Evolutionary conservation across 2,329 filamentous ascomycete genomes (phyloP).

Genomic region (Rachicladosporium sp.): DNA sequence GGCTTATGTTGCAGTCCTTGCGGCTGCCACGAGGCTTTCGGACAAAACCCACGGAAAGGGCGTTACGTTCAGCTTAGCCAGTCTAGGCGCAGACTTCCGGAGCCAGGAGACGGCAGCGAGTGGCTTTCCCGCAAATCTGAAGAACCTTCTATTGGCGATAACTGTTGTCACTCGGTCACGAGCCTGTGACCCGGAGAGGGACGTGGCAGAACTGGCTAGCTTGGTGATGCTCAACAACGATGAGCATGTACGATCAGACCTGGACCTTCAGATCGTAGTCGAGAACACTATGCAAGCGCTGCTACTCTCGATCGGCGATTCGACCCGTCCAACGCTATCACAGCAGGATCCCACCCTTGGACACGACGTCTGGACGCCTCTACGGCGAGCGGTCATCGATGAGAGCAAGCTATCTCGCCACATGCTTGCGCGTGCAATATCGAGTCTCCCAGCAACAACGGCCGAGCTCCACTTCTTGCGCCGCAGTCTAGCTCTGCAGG

Average conservation of each 20-base stretch:
- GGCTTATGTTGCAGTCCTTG: conserved; percentile 21
- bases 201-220: conserved; percentile 8
- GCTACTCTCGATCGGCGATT: conserved; percentile 1
- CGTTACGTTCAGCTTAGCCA: too few species aligned
- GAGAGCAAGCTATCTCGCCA: conserved; percentile 6
- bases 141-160: too few species aligned
- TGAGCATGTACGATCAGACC: conserved; percentile 10
- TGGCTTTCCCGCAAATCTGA: too few species aligned
- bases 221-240: conserved; percentile 18
- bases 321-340: too few species aligned
- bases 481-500: conserved; percentile 52
- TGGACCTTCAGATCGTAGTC: conserved; percentile 10
- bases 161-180: too few species aligned
- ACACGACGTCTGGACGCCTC: neutral
- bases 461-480: conserved; percentile 47
- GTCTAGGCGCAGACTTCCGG: too few species aligned
- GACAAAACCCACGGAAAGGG: too few species aligned
- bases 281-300: conserved; percentile 13
- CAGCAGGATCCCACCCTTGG: too few species aligned
- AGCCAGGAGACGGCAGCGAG: too few species aligned
- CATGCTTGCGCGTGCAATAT: conserved; percentile 46
- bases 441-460: conserved; percentile 44
- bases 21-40: conserved; percentile 2
- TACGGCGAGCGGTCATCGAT: neutral
- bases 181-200: too few species aligned